Conservation (phyloP, 306 rosid genomes). For the Begonia masoniana region DNA sequence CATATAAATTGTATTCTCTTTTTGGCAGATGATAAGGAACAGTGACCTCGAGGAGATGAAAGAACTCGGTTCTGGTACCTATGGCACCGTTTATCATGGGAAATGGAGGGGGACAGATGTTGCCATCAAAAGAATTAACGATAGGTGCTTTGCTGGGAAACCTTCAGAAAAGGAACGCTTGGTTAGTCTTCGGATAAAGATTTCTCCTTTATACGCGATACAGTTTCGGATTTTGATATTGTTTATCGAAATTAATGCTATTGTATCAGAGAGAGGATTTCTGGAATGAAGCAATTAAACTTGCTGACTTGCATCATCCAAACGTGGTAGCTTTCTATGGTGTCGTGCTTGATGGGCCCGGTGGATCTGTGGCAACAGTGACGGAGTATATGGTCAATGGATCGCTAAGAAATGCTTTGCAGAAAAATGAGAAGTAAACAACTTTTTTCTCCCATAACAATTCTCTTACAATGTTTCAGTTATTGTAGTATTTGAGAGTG, state of each 20-base stretch:
- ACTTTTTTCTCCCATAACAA: constrained; percentile 3
- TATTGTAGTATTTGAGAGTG: not conserved
- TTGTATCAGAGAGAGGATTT: constrained; percentile 70
- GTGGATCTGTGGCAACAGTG: constrained; percentile 85
- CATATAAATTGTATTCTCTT: constrained; percentile 7
- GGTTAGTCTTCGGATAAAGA: constrained; percentile 26
- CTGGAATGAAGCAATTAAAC: constrained; percentile 97
- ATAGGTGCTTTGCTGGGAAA: constrained; percentile 87
- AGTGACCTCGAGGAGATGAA: constrained; percentile 73
- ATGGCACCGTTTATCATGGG: constrained; percentile 90
- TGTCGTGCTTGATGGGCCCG: constrained; percentile 84
- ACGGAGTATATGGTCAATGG: constrained; percentile 95
- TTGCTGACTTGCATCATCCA: constrained; percentile 93
- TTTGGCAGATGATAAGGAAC: constrained; percentile 59
- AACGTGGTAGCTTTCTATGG: constrained; percentile 95
- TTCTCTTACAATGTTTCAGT: not conserved
- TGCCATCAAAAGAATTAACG: constrained; percentile 85
- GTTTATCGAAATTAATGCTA: not conserved
- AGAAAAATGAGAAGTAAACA: constrained; percentile 67
- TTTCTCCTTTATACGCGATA: not conserved
- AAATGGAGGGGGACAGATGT: constrained; percentile 96
- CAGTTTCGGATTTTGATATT: not conserved
- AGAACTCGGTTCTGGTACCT: constrained; percentile 82
- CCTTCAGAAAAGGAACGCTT: constrained; percentile 84
- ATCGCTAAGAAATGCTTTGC: constrained; percentile 72